Evolutionary conservation across 2,329 filamentous ascomycete species (phyloP).

Genomic region (Ascochyta fabae): DNA sequence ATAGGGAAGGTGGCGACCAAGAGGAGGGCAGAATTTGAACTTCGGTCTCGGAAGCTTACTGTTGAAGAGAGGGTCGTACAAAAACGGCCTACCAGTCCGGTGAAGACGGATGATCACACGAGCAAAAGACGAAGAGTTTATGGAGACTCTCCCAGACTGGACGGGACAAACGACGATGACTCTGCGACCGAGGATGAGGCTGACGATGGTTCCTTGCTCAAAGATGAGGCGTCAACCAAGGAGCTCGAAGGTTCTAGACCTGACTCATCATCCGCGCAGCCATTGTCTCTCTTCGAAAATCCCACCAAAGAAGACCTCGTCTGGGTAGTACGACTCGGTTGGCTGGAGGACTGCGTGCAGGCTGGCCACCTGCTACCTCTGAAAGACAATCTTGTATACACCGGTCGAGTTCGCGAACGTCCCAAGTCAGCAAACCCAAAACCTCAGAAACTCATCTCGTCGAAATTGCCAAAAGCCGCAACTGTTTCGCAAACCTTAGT

Average conservation of each 20-base stretch:
- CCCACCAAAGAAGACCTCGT: constrained; percentile 43
- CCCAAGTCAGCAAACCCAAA: constrained; percentile 35
- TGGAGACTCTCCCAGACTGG: constrained; percentile 7
- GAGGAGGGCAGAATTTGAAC: constrained; percentile 76
- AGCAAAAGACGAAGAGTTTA: constrained; percentile 29
- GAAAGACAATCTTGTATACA: constrained; percentile 59
- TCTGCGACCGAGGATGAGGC: constrained; percentile 22
- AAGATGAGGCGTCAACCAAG: constrained; percentile 17
- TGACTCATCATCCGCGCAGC: not conserved
- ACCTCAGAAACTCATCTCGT: constrained; percentile 27
- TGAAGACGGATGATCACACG: constrained; percentile 17
- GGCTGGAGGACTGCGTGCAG: constrained; percentile 59
- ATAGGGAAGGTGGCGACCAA: constrained; percentile 75
- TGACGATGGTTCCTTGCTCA: constrained; percentile 15
- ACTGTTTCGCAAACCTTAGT: constrained; percentile 28
- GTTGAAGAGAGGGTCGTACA: constrained; percentile 58
- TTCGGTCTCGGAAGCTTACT: constrained; percentile 69
- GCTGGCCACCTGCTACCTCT: constrained; percentile 54
- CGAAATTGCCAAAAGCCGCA: constrained; percentile 5
- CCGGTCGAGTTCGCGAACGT: constrained; percentile 53
- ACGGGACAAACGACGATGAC: constrained; percentile 18
- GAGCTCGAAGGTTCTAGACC: constrained; percentile 5
- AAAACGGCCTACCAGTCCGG: constrained; percentile 26
- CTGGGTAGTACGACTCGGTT: constrained; percentile 60
- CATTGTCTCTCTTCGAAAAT: constrained; percentile 25